Evolutionary conservation across 2,329 filamentous ascomycete species (phyloP).

Genomic region (Venturia pyrina): DNA sequence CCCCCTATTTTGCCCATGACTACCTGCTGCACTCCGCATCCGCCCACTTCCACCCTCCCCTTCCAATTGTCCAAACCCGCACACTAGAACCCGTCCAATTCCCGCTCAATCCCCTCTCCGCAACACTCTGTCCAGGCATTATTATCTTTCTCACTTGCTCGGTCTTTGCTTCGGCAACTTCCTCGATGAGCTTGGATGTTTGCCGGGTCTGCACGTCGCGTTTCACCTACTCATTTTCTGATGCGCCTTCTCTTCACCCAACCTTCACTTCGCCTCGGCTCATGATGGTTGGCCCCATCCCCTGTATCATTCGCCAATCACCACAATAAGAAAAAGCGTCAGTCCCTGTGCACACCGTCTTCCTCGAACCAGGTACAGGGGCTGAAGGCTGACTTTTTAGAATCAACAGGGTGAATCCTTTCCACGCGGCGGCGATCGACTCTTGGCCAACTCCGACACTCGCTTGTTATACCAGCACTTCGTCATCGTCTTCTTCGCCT

Average conservation of each 20-base stretch:
- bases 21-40: neutral
- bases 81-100: too few species aligned
- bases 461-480: neutral
- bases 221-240: slow-evolving; percentile 1
- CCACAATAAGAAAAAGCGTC: neutral
- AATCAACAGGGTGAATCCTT: neutral
- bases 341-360: neutral
- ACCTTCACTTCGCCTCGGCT: neutral
- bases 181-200: neutral
- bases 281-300: neutral
- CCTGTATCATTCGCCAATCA: neutral
- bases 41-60: neutral
- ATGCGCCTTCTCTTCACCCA: neutral
- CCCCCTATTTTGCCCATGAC: neutral
- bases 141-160: neutral
- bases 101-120: neutral
- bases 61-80: neutral
- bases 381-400: neutral
- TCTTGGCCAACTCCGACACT: neutral
- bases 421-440: neutral
- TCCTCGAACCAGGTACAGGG: slow-evolving; percentile 1
- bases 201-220: neutral
- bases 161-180: neutral
- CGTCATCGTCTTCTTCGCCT: neutral
- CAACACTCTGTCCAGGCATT: neutral